Conservation (phyloP, 208 protist species). For the Naegleria gruberi region DNA sequence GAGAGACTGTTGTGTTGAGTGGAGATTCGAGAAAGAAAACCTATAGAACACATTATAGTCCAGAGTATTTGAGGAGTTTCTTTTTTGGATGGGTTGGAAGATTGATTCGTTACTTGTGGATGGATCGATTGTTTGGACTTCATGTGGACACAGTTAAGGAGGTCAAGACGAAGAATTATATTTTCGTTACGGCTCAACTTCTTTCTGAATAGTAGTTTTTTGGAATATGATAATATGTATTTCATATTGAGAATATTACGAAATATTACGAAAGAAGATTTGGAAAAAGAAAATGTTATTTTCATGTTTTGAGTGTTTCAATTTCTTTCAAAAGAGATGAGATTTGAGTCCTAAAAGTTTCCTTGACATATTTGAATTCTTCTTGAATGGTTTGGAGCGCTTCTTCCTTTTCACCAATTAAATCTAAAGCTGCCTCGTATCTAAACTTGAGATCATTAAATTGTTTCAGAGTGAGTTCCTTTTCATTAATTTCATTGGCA, state of each 20-base stretch:
- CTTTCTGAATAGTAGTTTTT: neutral
- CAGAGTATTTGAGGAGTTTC: constrained; percentile 21
- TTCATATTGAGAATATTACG: too few species aligned
- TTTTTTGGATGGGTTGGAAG: constrained; percentile 29
- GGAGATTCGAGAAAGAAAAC: constrained; percentile 17
- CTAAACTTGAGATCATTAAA: neutral
- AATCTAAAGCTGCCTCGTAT: neutral
- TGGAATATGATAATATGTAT: too few species aligned
- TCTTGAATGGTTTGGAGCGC: neutral
- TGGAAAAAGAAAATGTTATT: neutral
- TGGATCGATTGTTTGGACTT: constrained; percentile 27
- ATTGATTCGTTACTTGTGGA: constrained; percentile 15
- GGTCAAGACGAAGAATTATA: constrained; percentile 1
- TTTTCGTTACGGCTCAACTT: constrained; percentile 19
- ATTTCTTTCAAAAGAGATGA: neutral
- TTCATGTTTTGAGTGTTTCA: neutral
- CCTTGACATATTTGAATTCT: neutral
- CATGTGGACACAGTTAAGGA: constrained; percentile 20
- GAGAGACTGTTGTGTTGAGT: constrained; percentile 25
- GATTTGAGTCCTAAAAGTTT: neutral
- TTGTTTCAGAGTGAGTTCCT: neutral
- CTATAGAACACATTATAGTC: constrained; percentile 22
- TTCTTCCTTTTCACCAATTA: constrained; percentile 1
- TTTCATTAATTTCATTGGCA: neutral
- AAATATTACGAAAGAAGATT: too few species aligned